Base-by-base conservation (phyloP, 2,329 filamentous ascomycete genomes). In the Aspergillus melleus region DNA sequence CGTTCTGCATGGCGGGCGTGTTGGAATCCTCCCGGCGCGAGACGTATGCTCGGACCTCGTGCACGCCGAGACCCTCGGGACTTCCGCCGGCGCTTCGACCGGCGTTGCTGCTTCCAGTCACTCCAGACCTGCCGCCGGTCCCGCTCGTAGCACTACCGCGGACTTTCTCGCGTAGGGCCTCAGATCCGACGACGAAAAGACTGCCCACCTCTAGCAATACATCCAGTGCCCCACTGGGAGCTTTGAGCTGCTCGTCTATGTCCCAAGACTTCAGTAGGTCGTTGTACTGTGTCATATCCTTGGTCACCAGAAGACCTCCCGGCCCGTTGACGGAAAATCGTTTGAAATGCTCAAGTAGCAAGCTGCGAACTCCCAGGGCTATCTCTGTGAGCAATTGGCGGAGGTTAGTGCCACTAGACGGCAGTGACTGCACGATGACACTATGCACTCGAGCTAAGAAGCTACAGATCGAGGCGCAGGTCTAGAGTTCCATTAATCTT, bases 231-330 rank as follows among this genome's bases (percentile, higher is more conserved):
- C 83, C 83, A 69, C 72, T 71, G 2, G 74, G 71, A 6, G 71
- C 72, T 57, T 77, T 77, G 52, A 75, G 69, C n/a, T 90, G 86
- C 68, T 88, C 88, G 55, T 85, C 83, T 46, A 93, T 81, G 29
- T 90, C 86, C 92, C 92, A 98, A 36, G 88, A 88, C 63, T 91
- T 88, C 65, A 99, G 83, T 11, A 96, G 86, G 61, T 93, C 89
- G 9, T 91, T 90, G 75, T 99, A 99, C 72, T 92, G 92, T 39
- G 92, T 91, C 74, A 98, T 93, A 73, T 99, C 95, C 79, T 98
- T 96, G 39, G 90, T 94, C 26, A 98, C 91, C 86, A 97, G 95
- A 51, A 99, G 85, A 2, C 92, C 95, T 62, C 95, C 95, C 0
- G 94, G 93, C 46, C 93, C 91, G 67, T 92, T 96, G 66, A 99